These are phyloP conservation scores for Colletotrichum neosansevieriae DNA, from an alignment of 2,329 filamentous ascomycete genomes.

Conservation along the genomic window DNA sequence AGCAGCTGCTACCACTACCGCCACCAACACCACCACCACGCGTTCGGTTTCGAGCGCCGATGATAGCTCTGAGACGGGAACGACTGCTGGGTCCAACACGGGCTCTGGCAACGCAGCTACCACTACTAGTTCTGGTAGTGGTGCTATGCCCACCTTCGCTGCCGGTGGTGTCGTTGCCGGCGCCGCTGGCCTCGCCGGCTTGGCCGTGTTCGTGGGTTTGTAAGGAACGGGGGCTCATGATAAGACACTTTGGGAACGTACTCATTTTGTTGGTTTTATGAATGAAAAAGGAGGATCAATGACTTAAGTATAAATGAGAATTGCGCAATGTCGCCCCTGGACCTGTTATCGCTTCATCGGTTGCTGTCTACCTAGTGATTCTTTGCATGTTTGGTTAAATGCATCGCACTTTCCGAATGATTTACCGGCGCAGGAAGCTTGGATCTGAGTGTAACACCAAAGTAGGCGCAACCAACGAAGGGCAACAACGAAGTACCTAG, in stretches of 20 bases:
- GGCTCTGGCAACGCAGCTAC: constrained; percentile 24
- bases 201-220: constrained; percentile 46
- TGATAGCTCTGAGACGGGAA: background rate
- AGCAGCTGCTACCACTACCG: background rate
- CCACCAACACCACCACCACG: background rate
- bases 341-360: no score
- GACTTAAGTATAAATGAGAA: no score
- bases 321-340: no score
- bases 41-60: background rate
- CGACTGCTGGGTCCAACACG: constrained; percentile 17
- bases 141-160: constrained; percentile 45
- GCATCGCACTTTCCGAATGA: no score
- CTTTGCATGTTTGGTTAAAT: no score
- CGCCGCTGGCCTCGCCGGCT: constrained; percentile 44
- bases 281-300: background rate
- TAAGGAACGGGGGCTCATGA: constrained; percentile 29
- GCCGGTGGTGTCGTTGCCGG: constrained; percentile 44
- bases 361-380: no score
- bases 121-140: constrained; percentile 38
- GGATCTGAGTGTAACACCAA: no score
- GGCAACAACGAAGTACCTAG: no score
- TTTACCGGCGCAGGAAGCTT: no score
- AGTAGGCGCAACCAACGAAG: no score
- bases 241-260: background rate
- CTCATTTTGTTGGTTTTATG: background rate